A percentile compares a stretch with the other conserved stretches of the same genome.
phyloP scores from a whole-genome alignment of 2,329 filamentous ascomycete genomes.

The Pleomassaria siparia region DNA sequence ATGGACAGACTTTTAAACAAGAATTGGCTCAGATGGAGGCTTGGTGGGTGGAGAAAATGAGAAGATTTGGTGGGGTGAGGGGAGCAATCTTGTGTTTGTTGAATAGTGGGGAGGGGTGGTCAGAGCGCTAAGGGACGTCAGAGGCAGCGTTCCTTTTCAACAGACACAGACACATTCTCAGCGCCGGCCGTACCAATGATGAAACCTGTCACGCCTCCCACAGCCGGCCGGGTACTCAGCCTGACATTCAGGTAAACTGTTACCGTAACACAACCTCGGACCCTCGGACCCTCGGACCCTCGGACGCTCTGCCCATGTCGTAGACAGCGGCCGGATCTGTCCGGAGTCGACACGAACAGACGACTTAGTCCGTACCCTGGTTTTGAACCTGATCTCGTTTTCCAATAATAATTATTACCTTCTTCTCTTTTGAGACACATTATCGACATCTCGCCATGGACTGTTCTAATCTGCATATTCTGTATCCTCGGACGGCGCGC shows the following conservation, averaged over 20 bases:
- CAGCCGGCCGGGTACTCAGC: constrained; percentile 33
- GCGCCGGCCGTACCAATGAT: constrained; percentile 18
- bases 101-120: constrained; percentile 31
- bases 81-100: constrained; percentile 18
- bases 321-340: constrained; percentile 25
- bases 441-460: constrained; percentile 1
- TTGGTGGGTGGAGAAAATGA: constrained; percentile 16
- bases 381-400: too few species aligned
- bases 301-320: constrained; percentile 22
- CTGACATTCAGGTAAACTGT: constrained; percentile 12
- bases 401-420: too few species aligned
- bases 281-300: constrained; percentile 20
- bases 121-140: constrained; percentile 26
- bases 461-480: neutral
- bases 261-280: constrained; percentile 26
- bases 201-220: constrained; percentile 30
- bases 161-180: constrained; percentile 33
- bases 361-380: constrained; percentile 15
- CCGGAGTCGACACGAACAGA: constrained; percentile 17
- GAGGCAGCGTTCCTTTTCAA: constrained; percentile 26
- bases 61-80: constrained; percentile 24
- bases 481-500: neutral
- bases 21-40: constrained; percentile 19
- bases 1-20: constrained; percentile 23
- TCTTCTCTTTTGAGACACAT: too few species aligned